phyloP scores from a whole-genome alignment of 371 early-diverging fungal genomes.

The Mortierella sp. region DNA sequence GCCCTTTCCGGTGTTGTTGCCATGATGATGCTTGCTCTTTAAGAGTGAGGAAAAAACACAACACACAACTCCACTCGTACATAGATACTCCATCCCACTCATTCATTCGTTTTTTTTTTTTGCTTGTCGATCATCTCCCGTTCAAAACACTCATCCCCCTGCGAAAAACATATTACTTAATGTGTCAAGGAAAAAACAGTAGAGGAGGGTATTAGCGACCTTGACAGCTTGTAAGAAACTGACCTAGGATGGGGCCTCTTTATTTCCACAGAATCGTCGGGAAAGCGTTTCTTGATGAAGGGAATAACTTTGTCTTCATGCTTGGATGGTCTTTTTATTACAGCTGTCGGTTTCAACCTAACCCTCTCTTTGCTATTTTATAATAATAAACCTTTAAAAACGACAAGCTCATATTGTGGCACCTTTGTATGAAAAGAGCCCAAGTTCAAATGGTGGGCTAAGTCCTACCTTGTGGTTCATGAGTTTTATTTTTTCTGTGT shows the following conservation, averaged over 20 bases:
- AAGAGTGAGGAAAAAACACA: slow-evolving; percentile 14
- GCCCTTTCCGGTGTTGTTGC: slow-evolving; percentile 45
- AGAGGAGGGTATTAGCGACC: neutral
- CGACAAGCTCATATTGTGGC: too few relatives aligned
- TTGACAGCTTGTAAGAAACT: too few relatives aligned
- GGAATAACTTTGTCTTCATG: neutral
- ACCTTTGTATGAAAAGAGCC: too few relatives aligned
- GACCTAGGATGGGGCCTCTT: neutral
- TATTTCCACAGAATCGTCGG: neutral
- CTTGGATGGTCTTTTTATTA: too few relatives aligned
- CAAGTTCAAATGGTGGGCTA: too few relatives aligned
- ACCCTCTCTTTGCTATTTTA: too few relatives aligned
- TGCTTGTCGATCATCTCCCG: neutral
- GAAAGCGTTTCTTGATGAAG: slow-evolving; percentile 24
- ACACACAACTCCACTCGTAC: neutral
- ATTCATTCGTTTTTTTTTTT: neutral
- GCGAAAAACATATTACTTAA: slow-evolving; percentile 9
- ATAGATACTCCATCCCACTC: slow-evolving; percentile 4
- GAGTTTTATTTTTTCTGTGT: too few relatives aligned
- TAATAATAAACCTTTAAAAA: too few relatives aligned
- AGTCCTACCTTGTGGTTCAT: too few relatives aligned
- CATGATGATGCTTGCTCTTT: slow-evolving; percentile 47
- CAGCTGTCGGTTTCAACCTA: too few relatives aligned
- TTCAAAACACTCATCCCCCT: neutral
- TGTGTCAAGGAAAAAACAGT: neutral